Conservation (phyloP, 1,284 basidiomycete species). For the Ustilago cynodontis region DNA sequence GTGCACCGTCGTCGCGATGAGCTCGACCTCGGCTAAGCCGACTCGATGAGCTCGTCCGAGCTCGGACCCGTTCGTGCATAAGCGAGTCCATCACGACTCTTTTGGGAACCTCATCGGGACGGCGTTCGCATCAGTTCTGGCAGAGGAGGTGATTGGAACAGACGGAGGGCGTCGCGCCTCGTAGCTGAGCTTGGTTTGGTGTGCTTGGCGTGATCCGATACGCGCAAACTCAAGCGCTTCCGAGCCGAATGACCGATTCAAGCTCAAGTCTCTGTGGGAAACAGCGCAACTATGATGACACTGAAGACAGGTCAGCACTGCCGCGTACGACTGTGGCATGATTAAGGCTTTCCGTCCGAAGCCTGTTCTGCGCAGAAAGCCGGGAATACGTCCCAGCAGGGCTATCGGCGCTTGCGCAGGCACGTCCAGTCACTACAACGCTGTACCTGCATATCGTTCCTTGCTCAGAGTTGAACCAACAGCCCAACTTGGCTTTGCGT, state of each 20-base stretch:
- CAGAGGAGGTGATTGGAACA: no score
- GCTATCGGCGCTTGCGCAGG: no score
- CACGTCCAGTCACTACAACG: neutral
- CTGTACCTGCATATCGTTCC: conserved; percentile 5
- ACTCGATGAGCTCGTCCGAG: no score
- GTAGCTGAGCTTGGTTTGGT: neutral
- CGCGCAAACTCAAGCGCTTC: neutral
- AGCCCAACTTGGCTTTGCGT: conserved; percentile 1
- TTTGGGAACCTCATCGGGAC: no score
- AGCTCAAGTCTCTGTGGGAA: neutral
- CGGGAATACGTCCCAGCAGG: no score
- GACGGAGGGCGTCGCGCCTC: no score
- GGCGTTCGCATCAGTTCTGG: no score
- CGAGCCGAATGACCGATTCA: neutral
- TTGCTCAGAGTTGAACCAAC: neutral
- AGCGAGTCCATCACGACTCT: no score
- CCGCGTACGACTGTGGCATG: neutral
- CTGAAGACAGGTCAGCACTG: neutral
- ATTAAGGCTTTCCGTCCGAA: neutral
- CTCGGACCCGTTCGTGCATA: no score
- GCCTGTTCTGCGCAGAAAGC: neutral
- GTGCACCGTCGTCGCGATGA: no score
- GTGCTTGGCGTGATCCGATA: neutral
- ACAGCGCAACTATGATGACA: neutral
- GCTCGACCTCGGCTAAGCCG: no score